Percentiles rank a stretch among this genome's conserved stretches.
These are phyloP conservation scores for Quercus lobata DNA, from an alignment of 331 rosid genomes.

Conservation along the genomic window DNA sequence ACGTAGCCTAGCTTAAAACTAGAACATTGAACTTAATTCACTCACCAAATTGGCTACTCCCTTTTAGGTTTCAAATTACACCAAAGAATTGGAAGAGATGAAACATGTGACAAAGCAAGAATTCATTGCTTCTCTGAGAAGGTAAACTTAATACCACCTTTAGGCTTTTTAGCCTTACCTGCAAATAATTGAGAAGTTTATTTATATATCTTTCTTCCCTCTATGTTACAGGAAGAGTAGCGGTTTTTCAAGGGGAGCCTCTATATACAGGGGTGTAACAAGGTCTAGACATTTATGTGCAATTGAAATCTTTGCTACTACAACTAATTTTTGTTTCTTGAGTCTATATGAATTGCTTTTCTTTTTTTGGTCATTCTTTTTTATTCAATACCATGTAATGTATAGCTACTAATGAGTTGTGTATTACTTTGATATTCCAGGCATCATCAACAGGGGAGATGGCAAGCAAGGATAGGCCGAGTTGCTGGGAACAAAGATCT, in stretches of 20 bases:
- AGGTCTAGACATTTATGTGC: slow-evolving; percentile 38
- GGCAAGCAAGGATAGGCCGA: slow-evolving; percentile 99
- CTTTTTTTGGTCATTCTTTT: too few relatives aligned
- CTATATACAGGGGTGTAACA: slow-evolving; percentile 90
- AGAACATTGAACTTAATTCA: not conserved
- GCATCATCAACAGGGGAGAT: slow-evolving; percentile 98
- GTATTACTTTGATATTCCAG: slow-evolving; percentile 25
- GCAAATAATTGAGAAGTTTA: not conserved
- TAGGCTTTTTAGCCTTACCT: not conserved
- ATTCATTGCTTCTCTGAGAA: slow-evolving; percentile 88
- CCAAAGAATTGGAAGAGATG: slow-evolving; percentile 89
- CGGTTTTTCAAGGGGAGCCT: slow-evolving; percentile 96
- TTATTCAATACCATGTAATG: too few relatives aligned
- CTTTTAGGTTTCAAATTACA: slow-evolving; percentile 62
- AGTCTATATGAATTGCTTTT: not conserved
- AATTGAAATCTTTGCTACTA: not conserved
- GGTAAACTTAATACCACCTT: slow-evolving; percentile 28
- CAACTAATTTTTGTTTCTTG: too few relatives aligned
- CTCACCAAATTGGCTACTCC: not conserved
- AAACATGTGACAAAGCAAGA: slow-evolving; percentile 91
- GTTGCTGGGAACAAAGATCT: slow-evolving; percentile 97
- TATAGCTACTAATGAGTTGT: not conserved
- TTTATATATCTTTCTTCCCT: not conserved
- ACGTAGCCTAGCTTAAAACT: not conserved
- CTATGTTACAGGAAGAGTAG: slow-evolving; percentile 75